phyloP scores from a whole-genome alignment of 2,329 filamentous ascomycete genomes.

The Endoconidiophora polonica region DNA sequence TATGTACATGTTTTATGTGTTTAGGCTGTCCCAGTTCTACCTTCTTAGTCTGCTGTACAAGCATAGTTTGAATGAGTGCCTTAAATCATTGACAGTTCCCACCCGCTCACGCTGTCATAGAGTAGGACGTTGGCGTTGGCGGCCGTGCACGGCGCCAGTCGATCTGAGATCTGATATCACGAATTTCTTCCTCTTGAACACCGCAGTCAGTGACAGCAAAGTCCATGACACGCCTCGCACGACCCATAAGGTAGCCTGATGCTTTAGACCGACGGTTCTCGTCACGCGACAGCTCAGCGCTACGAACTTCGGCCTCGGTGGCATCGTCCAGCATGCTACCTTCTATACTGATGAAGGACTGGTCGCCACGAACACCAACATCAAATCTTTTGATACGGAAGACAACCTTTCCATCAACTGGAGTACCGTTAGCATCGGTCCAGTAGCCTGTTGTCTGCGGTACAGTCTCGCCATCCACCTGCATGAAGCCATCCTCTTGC shows the following conservation, averaged over 20 bases:
- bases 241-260: slow-evolving; percentile 7
- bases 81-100: neutral
- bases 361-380: slow-evolving; percentile 54
- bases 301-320: slow-evolving; percentile 42
- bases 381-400: slow-evolving; percentile 81
- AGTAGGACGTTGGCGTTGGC: slow-evolving; percentile 11
- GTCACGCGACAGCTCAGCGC: slow-evolving; percentile 22
- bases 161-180: slow-evolving; percentile 11
- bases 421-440: slow-evolving; percentile 52
- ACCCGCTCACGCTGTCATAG: slow-evolving; percentile 2
- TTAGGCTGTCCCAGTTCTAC: neutral
- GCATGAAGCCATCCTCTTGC: slow-evolving; percentile 26
- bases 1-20: neutral
- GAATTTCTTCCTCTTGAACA: slow-evolving; percentile 10
- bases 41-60: neutral
- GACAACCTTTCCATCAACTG: slow-evolving; percentile 51
- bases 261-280: slow-evolving; percentile 5
- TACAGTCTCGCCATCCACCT: slow-evolving; percentile 31
- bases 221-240: slow-evolving; percentile 3
- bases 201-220: slow-evolving; percentile 12
- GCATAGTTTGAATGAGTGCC: too few species aligned
- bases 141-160: slow-evolving; percentile 11
- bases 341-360: slow-evolving; percentile 70
- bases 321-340: slow-evolving; percentile 64
- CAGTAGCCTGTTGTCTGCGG: slow-evolving; percentile 41